Evolutionary conservation across 139 green algal genomes (phyloP), one percentile per base, ranked within the genome.

Genomic region (Tetradesmus obliquus): DNA sequence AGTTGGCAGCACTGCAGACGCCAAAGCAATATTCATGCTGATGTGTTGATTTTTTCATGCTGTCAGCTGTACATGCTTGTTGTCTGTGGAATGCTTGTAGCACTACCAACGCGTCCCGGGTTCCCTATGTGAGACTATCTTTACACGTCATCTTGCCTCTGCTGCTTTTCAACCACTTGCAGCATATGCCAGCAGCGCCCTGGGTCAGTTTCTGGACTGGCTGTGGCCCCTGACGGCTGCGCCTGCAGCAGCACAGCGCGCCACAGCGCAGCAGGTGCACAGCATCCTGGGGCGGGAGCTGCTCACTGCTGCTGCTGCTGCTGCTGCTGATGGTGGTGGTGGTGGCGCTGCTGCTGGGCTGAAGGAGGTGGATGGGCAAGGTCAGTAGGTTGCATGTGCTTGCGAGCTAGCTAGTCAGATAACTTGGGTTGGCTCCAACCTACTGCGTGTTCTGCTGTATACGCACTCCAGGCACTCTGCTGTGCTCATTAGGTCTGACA

Each of bases 191-290:
- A 89, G 62, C 85, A 89, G 85, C 54, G 9, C 85, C 8, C 22
- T 89, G 3, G 85, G 85, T 20, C 45, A 60, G 32, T 82, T 89
- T 5, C 15, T 89, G 0, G 51, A 32, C 45, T 89, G 85, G 85
- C 72, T 89, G 45, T 89, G 85, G 85, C 85, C 66, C 4, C 62
- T 24, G 17, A 89, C 85, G n/a, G 71, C 62, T 22, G 71, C 85
- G 12, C 32, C 85, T 22, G 32, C 24, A 66, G 19, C 85, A 54
- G 62, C 66, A 7, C 85, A 69, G 57, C 85, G 85, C 66, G 82
- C 6, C 62, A 89, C 85, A 53, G 85, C 85, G 54, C 85, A 89
- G 62, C 85, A 89, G 45, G 3, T 89, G 45, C 32, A 60, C 7
- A 22, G 62, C 53, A 89, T 89, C 32, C 66, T 89, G 17, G 85